Base-by-base conservation (phyloP, 352 stramenopile genomes). In the Globisporangium sylvaticum region DNA sequence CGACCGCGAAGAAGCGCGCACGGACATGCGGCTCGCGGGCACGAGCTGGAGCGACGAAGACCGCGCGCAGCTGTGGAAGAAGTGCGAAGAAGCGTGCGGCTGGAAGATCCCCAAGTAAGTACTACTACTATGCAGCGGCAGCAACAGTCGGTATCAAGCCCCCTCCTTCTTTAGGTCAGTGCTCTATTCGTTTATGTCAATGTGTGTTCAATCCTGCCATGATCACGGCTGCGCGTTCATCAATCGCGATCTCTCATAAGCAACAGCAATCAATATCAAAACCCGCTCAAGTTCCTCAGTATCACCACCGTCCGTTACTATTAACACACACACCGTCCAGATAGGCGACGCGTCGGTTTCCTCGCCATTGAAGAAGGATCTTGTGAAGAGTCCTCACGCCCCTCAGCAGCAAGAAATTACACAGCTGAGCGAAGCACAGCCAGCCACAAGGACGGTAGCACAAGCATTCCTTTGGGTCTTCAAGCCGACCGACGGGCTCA, bases 1-100 rank as follows among this genome's bases (percentile, higher is more conserved):
- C 29, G 79, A 87, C 52, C 77, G 75, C 44, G 48, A 73, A 61
- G 69, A 73, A 55, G 70, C 77, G 25, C 66, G 67, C 24, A 84
- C 76, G 7, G 79, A 87, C 56, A 76, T 83, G 69, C 68, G 54
- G 4, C 50, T 84, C n/a, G 76, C 75, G 39, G 71, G 71, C 42
- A 87, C 79, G 10, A 73, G 68, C 27, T 77, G 70, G 65, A 82
- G 66, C 66, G 70, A 84, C 59, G 68, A 72, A 31, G 77, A 84
- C 50, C 73, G 74, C 14, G 65, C 76, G 44, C 37, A 25, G 53
- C 64, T 87, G 8, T 84, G 79, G 79, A 48, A 48, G 22, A 50
- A 72, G 27, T 83, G 76, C 63, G 76, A 77, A 63, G 61, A 73
- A 39, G 60, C 72, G 9, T 81, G 70, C 52, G 73, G 65, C 2